A percentile compares a stretch with the other conserved stretches of the same genome.
Evolutionary conservation across 495 filamentous ascomycete species (phyloP).

Genomic region (Acidomyces sp.): DNA sequence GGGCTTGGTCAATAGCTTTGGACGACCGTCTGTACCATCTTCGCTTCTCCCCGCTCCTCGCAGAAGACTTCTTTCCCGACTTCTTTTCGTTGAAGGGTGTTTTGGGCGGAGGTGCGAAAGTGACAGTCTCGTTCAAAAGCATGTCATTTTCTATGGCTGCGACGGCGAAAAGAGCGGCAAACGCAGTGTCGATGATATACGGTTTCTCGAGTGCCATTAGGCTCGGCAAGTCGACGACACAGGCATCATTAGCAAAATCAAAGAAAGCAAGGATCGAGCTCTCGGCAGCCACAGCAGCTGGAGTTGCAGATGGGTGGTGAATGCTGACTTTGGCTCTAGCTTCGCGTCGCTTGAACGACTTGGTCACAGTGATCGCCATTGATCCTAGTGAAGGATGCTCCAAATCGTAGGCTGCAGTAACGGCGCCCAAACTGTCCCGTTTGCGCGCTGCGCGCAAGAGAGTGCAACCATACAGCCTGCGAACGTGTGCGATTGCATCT

Average conservation of each 20-base stretch:
- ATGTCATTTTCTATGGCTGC: constrained; percentile 18
- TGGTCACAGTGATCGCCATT: constrained; percentile 12
- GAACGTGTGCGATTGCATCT: constrained; percentile 12
- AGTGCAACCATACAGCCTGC: constrained; percentile 3
- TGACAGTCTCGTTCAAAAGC: constrained; percentile 5
- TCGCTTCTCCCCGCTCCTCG: neutral
- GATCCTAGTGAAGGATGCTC: constrained; percentile 13
- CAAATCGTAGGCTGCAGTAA: constrained; percentile 13
- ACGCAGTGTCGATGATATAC: constrained; percentile 17
- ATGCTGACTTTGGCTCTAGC: constrained; percentile 15
- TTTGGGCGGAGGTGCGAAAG: constrained; percentile 15
- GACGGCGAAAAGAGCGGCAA: constrained; percentile 14
- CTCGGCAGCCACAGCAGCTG: constrained; percentile 16
- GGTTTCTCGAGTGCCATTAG: constrained; percentile 11
- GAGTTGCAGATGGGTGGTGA: constrained; percentile 17
- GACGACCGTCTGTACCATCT: constrained; percentile 6
- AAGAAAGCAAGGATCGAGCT: constrained; percentile 15
- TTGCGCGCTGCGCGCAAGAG: constrained; percentile 10
- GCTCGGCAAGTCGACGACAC: constrained; percentile 13
- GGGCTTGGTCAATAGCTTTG: constrained; percentile 1
- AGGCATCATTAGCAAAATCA: constrained; percentile 16
- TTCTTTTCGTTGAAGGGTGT: constrained; percentile 1
- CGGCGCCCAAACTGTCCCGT: constrained; percentile 15
- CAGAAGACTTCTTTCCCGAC: neutral
- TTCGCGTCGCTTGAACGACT: constrained; percentile 1